A percentile compares a stretch with the other conserved stretches of the same genome.
phyloP scores from a whole-genome alignment of 257 asterid species.

The Haberlea rhodopensis region DNA sequence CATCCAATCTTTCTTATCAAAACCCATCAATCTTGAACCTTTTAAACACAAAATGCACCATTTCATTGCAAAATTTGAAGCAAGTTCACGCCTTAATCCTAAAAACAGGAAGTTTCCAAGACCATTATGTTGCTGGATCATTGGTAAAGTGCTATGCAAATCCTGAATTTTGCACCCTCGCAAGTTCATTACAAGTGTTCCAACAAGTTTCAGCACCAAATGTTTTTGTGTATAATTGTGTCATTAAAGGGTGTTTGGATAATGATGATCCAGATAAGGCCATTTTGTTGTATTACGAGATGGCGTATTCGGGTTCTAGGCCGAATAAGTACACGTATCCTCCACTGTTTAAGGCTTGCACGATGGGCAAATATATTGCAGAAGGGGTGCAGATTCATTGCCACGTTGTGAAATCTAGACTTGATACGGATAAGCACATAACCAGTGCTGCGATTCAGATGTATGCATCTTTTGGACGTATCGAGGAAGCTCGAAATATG shows the following conservation, averaged over 20 bases:
- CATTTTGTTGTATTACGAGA: slow-evolving; percentile 31
- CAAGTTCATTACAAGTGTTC: slow-evolving; percentile 23
- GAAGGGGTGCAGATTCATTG: slow-evolving; percentile 44
- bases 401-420: slow-evolving; percentile 34
- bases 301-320: slow-evolving; percentile 36
- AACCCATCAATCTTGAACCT: slow-evolving; percentile 36
- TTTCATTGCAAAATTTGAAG: slow-evolving; percentile 35
- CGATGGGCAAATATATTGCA: slow-evolving; percentile 22
- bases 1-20: slow-evolving; percentile 24
- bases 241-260: slow-evolving; percentile 40
- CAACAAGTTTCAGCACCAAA: slow-evolving; percentile 40
- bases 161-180: slow-evolving; percentile 36
- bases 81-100: slow-evolving; percentile 45
- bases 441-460: slow-evolving; percentile 46
- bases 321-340: slow-evolving; percentile 45
- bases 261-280: slow-evolving; percentile 30
- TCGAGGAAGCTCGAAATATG: slow-evolving; percentile 35
- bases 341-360: slow-evolving; percentile 42
- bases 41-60: slow-evolving; percentile 38
- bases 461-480: slow-evolving; percentile 40
- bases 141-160: slow-evolving; percentile 41
- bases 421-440: slow-evolving; percentile 30
- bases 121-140: slow-evolving; percentile 47
- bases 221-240: slow-evolving; percentile 42
- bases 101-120: slow-evolving; percentile 45